Base-by-base conservation (phyloP, 2,329 filamentous ascomycete genomes). In the Cladosporium sp. region DNA sequence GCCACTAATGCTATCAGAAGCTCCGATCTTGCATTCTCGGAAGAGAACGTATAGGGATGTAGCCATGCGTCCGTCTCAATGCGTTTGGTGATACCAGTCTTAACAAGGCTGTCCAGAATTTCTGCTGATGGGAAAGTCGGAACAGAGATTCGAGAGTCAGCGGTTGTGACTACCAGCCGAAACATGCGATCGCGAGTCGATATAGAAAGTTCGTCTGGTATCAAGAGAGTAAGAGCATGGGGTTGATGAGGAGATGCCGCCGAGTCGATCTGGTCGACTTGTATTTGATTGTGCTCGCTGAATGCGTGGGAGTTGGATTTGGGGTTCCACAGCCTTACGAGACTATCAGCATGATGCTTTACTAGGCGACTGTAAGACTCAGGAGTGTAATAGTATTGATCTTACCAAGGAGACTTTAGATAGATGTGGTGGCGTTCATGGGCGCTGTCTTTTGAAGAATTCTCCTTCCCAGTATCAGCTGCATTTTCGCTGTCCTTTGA, bases 31-130 rank as follows among this genome's bases (percentile, higher is more conserved):
- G 61, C 37, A 6, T 31, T 55, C 22, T 65, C 61, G 9, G 59
- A 59, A 4, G 59, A 54, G 34, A 67, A 66, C 1, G 61, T 64
- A 35, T 64, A 66, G 0, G 64, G 66, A 35, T 68, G 65, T 7
- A 68, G 66, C 62, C 63, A 67, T 9, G 65, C 64, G 55, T 68
- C 66, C 0, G 59, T 64, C 33, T 68, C 66, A 9, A 61, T 55
- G 41, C 65, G 46, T 46, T 68, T 68, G 3, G 63, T 61, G 33
- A 68, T 64, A 1, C 65, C 64, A 13, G 65, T 64, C 40, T 66
- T 65, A 35, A 67, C 60, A 11, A 68, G 57, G 28, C 61, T 58
- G 22, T 68, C 64, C 14, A 68, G 48, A 38, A 59, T 63, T 7
- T 64, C 58, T 2, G 61, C 54, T 2, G 63, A 65, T 4, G 65